A percentile compares a stretch with the other conserved stretches of the same genome.
Evolutionary conservation across 2,329 filamentous ascomycete species (phyloP).

Genomic region (Trichocomaceae sp.): DNA sequence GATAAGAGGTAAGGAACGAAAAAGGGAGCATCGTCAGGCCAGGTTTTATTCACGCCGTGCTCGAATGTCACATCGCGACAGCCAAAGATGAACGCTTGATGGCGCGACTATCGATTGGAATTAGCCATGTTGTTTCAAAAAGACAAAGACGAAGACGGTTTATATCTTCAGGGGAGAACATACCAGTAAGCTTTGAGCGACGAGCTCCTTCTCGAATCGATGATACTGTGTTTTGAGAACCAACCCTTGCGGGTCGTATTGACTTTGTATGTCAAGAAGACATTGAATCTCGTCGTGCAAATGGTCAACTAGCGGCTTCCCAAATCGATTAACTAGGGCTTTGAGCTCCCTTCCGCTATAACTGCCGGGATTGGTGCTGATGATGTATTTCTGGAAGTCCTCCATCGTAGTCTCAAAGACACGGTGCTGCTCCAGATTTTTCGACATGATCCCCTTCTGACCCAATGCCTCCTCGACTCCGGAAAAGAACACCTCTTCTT

Average conservation of each 20-base stretch:
- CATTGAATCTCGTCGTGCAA: neutral
- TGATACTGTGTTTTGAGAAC: neutral
- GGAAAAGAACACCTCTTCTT: slow-evolving; percentile 29
- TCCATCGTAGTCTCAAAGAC: neutral
- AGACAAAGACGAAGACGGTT: too few relatives aligned
- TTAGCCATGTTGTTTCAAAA: too few relatives aligned
- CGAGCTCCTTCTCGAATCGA: neutral
- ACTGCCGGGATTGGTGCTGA: neutral
- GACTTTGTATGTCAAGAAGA: neutral
- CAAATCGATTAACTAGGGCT: neutral
- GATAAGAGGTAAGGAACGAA: slow-evolving; percentile 1
- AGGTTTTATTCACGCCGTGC: neutral
- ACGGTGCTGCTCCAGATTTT: slow-evolving; percentile 27
- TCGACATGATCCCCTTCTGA: slow-evolving; percentile 24
- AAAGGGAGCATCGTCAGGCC: neutral
- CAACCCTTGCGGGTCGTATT: neutral
- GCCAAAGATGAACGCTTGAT: slow-evolving; percentile 2
- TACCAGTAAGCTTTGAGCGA: neutral
- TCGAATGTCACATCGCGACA: neutral
- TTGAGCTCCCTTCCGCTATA: neutral
- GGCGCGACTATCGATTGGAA: neutral
- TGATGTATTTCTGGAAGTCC: neutral
- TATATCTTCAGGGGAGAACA: too few relatives aligned
- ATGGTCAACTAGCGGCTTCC: slow-evolving; percentile 1
- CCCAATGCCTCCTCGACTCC: slow-evolving; percentile 23